Conservation (phyloP, 2,329 filamentous ascomycete genomes). For the Phialophora macrospora region DNA sequence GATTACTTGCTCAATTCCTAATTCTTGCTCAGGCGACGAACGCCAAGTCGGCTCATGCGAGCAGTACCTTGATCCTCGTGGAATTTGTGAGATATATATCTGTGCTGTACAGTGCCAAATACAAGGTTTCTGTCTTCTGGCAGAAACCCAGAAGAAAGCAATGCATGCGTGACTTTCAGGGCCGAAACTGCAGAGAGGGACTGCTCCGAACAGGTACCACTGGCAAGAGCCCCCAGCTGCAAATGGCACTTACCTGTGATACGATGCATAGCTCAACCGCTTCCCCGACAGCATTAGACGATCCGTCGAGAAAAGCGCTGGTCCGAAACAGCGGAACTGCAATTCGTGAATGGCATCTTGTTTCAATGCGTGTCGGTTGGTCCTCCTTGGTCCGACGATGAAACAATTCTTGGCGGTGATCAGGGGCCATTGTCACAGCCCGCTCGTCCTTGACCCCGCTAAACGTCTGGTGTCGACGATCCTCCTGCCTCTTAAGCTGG, state of each 20-base stretch:
- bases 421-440: conserved; percentile 7
- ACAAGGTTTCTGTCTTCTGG: not conserved
- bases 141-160: not conserved
- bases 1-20: conserved; percentile 19
- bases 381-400: not conserved
- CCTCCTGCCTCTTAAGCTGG: not conserved
- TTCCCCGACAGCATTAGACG: not conserved
- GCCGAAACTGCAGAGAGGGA: not conserved
- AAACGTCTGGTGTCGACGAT: not conserved
- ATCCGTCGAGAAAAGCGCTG: not conserved
- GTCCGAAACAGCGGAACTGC: conserved; percentile 6
- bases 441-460: not conserved
- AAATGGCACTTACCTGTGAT: not conserved
- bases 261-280: too few species aligned
- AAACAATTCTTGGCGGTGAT: conserved; percentile 5
- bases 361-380: conserved; percentile 5
- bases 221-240: not conserved
- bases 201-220: not conserved
- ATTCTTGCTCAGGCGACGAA: conserved; percentile 7
- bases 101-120: not conserved
- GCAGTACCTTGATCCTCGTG: not conserved
- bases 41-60: conserved; percentile 16
- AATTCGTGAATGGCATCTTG: not conserved
- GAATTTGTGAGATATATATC: conserved; percentile 2
- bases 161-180: not conserved